Conservation (phyloP, 352 stramenopile genomes). For the Phytopythium sindhum region DNA sequence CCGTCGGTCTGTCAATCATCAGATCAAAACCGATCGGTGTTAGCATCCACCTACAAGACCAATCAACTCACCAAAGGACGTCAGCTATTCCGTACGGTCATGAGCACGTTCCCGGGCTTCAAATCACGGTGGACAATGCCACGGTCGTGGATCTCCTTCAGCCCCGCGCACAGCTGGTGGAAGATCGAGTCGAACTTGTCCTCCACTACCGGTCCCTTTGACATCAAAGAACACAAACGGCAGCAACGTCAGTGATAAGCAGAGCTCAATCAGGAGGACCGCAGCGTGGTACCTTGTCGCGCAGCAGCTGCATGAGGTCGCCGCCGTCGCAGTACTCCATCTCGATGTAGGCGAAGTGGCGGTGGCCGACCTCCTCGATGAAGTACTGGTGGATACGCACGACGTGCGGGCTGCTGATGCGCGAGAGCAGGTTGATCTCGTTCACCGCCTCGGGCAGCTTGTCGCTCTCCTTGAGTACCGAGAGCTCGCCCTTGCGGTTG, state of each 20-base stretch:
- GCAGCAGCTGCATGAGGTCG: conserved; percentile 40
- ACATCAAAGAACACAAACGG: background rate
- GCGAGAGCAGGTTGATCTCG: conserved; percentile 65
- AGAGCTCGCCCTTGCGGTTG: conserved; percentile 30
- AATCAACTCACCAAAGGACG: background rate
- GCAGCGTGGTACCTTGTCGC: conserved; percentile 19
- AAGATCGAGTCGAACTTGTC: conserved; percentile 57
- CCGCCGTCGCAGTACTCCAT: conserved; percentile 78
- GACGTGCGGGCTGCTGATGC: conserved; percentile 55
- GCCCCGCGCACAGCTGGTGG: conserved; percentile 60
- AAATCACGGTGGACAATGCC: conserved; percentile 76
- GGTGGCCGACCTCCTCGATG: conserved; percentile 71
- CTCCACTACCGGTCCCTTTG: conserved; percentile 37
- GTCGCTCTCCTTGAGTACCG: conserved; percentile 79
- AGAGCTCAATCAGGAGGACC: conserved; percentile 9
- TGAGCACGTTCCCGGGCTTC: conserved; percentile 73
- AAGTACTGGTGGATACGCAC: conserved; percentile 76
- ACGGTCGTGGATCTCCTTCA: conserved; percentile 60
- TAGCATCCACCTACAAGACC: background rate
- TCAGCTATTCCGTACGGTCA: conserved; percentile 38
- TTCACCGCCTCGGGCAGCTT: conserved; percentile 77
- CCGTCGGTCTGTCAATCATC: conserved; percentile 49
- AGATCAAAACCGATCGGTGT: background rate
- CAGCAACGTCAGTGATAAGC: background rate
- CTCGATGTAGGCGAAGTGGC: conserved; percentile 79